phyloP scores from a whole-genome alignment of 2,329 filamentous ascomycete species.

The Tympanopsis confertula region DNA sequence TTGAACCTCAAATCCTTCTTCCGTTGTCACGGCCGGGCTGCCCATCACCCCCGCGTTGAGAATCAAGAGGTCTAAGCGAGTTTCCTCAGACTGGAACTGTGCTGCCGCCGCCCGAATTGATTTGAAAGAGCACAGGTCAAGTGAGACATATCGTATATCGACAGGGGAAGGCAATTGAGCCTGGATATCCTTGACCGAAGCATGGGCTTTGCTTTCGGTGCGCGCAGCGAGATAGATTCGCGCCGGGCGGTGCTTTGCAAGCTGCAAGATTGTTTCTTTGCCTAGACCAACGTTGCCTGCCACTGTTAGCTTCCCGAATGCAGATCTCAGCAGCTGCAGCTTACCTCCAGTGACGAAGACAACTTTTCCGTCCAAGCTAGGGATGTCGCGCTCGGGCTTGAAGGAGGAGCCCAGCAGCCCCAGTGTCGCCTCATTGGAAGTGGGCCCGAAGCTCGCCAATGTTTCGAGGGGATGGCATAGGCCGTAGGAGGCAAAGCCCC shows the following conservation, averaged over 20 bases:
- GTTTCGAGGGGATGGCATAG: conserved; percentile 16
- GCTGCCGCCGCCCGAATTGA: conserved; percentile 28
- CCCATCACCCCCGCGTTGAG: conserved; percentile 34
- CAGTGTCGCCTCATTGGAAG: conserved; percentile 18
- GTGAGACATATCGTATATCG: conserved; percentile 27
- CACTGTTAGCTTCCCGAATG: no score
- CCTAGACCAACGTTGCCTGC: conserved; percentile 31
- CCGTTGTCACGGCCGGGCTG: conserved; percentile 19
- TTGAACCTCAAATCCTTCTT: conserved; percentile 28
- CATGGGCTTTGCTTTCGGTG: conserved; percentile 21
- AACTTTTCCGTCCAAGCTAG: conserved; percentile 22
- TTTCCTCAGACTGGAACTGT: conserved; percentile 20
- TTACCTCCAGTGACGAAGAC: conserved; percentile 30
- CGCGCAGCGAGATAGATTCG: conserved; percentile 35
- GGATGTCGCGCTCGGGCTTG: conserved; percentile 23
- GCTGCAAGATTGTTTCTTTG: conserved; percentile 29
- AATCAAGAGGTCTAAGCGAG: conserved; percentile 28
- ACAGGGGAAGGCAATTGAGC: conserved; percentile 14
- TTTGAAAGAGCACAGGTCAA: conserved; percentile 31
- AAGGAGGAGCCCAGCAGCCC: conserved; percentile 19
- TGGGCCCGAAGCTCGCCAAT: conserved; percentile 17
- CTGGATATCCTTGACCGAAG: conserved; percentile 25
- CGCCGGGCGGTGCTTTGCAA: conserved; percentile 31
- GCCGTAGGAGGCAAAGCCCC: conserved; percentile 9
- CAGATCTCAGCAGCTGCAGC: not conserved